Percentiles rank a stretch among this genome's conserved stretches.
These are phyloP conservation scores for Ormosia emarginata DNA, from an alignment of 306 rosid species.

Conservation along the genomic window DNA sequence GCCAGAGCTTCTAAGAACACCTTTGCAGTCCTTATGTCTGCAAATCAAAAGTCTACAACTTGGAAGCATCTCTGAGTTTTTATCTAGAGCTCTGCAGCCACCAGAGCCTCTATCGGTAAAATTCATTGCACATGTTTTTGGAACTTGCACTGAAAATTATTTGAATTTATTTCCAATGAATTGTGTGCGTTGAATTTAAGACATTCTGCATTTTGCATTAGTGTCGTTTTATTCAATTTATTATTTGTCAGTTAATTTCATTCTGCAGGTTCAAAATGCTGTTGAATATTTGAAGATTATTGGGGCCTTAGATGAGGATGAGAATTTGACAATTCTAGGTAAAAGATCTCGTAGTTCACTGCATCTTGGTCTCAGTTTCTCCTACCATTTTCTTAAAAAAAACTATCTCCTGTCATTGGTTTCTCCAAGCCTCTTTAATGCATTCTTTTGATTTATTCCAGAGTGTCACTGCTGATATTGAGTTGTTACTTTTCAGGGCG, in stretches of 20 bases:
- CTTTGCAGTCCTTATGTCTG: slow-evolving; percentile 90
- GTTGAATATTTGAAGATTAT: slow-evolving; percentile 81
- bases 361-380: slow-evolving; percentile 21
- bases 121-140: slow-evolving; percentile 19
- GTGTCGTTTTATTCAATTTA: slow-evolving; percentile 18
- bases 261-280: slow-evolving; percentile 88
- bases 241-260: slow-evolving; percentile 9
- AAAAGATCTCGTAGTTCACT: slow-evolving; percentile 2
- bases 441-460: not conserved
- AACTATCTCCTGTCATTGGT: not conserved
- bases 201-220: slow-evolving; percentile 1
- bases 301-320: slow-evolving; percentile 88
- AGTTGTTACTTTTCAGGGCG: slow-evolving; percentile 62
- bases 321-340: slow-evolving; percentile 89
- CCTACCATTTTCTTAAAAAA: not conserved
- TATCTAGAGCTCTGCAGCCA: slow-evolving; percentile 90
- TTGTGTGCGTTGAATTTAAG: not conserved
- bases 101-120: slow-evolving; percentile 89
- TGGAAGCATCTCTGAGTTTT: slow-evolving; percentile 89
- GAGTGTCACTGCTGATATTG: slow-evolving; percentile 2
- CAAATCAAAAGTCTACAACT: slow-evolving; percentile 95
- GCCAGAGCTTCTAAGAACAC: slow-evolving; percentile 95
- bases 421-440: not conserved
- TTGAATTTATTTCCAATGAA: slow-evolving; percentile 4
- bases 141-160: slow-evolving; percentile 18